A percentile compares a stretch with the other conserved stretches of the same genome.
These are phyloP conservation scores for Tylopilus intermedius DNA, from an alignment of 768 basidiomycete genomes.

Conservation along the genomic window DNA sequence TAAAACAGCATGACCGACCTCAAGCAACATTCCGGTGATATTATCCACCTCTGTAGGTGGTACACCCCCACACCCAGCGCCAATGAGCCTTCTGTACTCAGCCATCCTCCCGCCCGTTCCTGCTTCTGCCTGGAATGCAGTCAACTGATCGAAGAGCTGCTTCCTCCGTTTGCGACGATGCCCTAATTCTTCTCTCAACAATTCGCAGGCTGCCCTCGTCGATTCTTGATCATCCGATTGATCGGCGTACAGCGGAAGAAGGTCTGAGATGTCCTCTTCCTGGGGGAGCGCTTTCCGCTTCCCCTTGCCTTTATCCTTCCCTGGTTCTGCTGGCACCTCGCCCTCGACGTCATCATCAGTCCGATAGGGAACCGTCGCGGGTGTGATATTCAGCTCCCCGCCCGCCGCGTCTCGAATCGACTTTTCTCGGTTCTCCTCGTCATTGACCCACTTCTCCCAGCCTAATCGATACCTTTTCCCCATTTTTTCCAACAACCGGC, in stretches of 20 bases:
- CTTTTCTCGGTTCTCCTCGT: conserved; percentile 76
- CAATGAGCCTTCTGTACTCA: conserved; percentile 85
- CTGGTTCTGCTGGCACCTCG: conserved; percentile 34
- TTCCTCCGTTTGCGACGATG: conserved; percentile 66
- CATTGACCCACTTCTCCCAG: conserved; percentile 90
- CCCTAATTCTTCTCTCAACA: conserved; percentile 58
- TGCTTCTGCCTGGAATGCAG: conserved; percentile 79
- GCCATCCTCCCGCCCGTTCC: conserved; percentile 87
- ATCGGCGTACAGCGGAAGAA: conserved; percentile 52
- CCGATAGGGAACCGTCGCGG: conserved; percentile 41
- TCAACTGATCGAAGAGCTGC: conserved; percentile 68
- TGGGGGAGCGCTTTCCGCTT: conserved; percentile 49
- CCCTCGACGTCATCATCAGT: conserved; percentile 44
- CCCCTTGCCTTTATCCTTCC: conserved; percentile 45
- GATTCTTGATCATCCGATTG: conserved; percentile 55
- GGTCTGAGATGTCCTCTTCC: conserved; percentile 60
- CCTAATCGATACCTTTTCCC: conserved; percentile 76
- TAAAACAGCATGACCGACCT: conserved; percentile 44
- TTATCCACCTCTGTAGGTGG: conserved; percentile 84
- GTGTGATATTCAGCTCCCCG: conserved; percentile 49
- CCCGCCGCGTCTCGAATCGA: conserved; percentile 57
- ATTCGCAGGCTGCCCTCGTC: conserved; percentile 51
- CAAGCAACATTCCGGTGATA: conserved; percentile 77
- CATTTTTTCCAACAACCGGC: conserved; percentile 68
- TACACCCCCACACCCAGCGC: conserved; percentile 84